phyloP scores from a whole-genome alignment of 2,329 filamentous ascomycete genomes.

The Fonsecaea multimorphosa region DNA sequence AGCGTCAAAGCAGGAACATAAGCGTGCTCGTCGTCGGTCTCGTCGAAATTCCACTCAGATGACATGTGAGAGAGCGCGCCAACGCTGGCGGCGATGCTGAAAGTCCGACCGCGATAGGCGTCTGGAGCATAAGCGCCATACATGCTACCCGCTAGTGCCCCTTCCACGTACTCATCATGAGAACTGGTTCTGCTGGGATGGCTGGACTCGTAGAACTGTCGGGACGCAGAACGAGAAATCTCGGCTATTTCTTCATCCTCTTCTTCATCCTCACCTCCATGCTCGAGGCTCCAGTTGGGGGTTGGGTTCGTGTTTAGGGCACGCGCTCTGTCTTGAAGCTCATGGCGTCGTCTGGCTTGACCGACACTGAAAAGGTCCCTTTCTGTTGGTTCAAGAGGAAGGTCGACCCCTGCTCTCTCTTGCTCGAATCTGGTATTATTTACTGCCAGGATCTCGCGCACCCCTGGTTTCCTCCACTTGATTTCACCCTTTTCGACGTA shows the following conservation, averaged over 20 bases:
- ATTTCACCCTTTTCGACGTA: constrained; percentile 95
- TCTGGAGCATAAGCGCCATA: constrained; percentile 72
- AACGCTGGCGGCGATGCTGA: constrained; percentile 72
- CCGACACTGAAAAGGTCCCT: constrained; percentile 55
- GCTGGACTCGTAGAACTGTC: constrained; percentile 32
- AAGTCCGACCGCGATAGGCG: constrained; percentile 67
- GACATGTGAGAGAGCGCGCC: constrained; percentile 47
- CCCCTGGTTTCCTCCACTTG: constrained; percentile 87
- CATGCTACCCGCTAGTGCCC: constrained; percentile 75
- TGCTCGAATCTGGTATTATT: constrained; percentile 80
- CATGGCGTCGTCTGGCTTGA: constrained; percentile 65
- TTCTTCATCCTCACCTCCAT: constrained; percentile 68
- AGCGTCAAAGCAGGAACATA: constrained; percentile 94
- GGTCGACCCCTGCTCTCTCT: constrained; percentile 75
- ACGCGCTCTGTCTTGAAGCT: constrained; percentile 65
- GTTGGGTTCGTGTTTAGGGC: constrained; percentile 59
- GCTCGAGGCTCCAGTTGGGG: constrained; percentile 83
- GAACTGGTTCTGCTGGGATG: constrained; percentile 30
- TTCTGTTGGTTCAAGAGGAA: constrained; percentile 62
- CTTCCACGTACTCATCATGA: constrained; percentile 31
- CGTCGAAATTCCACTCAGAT: constrained; percentile 52
- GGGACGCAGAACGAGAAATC: constrained; percentile 42
- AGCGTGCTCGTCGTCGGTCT: constrained; percentile 78
- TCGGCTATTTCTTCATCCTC: constrained; percentile 48
- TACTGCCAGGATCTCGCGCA: constrained; percentile 79